phyloP scores from a whole-genome alignment of 2,329 filamentous ascomycete species.

The Neoscytalidium dimidiatum region DNA sequence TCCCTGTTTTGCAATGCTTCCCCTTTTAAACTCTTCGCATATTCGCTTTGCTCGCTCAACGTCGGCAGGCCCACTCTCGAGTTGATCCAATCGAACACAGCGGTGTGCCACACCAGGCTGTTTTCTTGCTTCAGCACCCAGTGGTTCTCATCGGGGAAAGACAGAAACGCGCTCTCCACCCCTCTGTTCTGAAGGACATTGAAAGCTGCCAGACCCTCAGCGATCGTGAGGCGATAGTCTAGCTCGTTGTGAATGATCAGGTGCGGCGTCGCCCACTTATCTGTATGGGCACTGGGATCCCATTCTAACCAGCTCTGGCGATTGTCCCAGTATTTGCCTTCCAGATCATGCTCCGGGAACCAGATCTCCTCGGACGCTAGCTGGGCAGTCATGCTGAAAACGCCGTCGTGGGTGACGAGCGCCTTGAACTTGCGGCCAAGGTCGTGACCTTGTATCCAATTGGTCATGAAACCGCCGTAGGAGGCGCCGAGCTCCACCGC shows the following conservation, averaged over 20 bases:
- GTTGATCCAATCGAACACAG: slow-evolving; percentile 78
- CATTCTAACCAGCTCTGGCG: slow-evolving; percentile 55
- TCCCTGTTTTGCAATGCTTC: slow-evolving; percentile 10
- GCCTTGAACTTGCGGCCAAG: slow-evolving; percentile 85
- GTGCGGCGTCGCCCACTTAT: slow-evolving; percentile 83
- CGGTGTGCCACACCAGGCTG: slow-evolving; percentile 83
- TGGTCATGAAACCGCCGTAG: slow-evolving; percentile 50
- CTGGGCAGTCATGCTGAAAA: slow-evolving; percentile 65
- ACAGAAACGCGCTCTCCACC: slow-evolving; percentile 75
- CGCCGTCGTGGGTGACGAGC: slow-evolving; percentile 84
- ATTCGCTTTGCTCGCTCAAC: slow-evolving; percentile 32
- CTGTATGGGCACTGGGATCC: slow-evolving; percentile 58
- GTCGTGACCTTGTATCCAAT: slow-evolving; percentile 88
- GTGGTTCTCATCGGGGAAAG: slow-evolving; percentile 78
- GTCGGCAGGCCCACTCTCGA: slow-evolving; percentile 55
- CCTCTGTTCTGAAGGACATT: slow-evolving; percentile 77
- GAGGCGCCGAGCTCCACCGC: slow-evolving; percentile 72
- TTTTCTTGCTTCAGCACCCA: slow-evolving; percentile 90
- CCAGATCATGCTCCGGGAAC: slow-evolving; percentile 52
- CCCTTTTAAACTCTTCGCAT: slow-evolving; percentile 16
- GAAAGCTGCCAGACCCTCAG: slow-evolving; percentile 82
- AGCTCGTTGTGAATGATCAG: slow-evolving; percentile 88
- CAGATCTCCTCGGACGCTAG: slow-evolving; percentile 54
- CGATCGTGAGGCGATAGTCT: slow-evolving; percentile 84
- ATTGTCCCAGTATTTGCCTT: slow-evolving; percentile 38